phyloP scores from a whole-genome alignment of 2,329 filamentous ascomycete species.

The Westerdykella sp. region DNA sequence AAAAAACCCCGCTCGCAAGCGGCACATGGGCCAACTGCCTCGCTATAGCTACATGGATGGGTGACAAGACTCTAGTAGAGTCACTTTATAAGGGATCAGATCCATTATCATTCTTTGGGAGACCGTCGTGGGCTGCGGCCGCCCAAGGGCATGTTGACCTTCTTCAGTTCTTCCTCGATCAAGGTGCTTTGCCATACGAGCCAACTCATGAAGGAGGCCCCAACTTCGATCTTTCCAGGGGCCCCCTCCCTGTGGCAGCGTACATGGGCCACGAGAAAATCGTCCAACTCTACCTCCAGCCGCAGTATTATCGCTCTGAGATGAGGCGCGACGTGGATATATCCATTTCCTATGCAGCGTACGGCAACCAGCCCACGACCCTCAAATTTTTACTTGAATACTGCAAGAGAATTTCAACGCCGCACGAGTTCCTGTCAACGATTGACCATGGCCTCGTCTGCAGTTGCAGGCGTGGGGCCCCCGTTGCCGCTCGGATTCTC shows the following conservation, averaged over 20 bases:
- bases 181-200: slow-evolving; percentile 1
- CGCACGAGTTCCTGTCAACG: neutral
- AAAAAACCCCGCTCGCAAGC: neutral
- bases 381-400: neutral
- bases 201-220: neutral
- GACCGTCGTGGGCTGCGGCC: slow-evolving; percentile 2
- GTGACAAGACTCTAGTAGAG: slow-evolving; percentile 1
- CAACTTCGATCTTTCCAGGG: neutral
- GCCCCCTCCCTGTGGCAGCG: neutral
- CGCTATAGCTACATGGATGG: slow-evolving; percentile 1
- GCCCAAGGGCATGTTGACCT: slow-evolving; percentile 1
- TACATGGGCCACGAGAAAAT: neutral
- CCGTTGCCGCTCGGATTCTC: neutral
- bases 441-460: neutral
- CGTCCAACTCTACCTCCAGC: neutral
- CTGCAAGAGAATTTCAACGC: neutral
- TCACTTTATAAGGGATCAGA: neutral
- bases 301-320: neutral
- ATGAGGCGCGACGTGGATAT: neutral
- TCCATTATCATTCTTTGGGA: slow-evolving; percentile 1
- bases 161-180: neutral
- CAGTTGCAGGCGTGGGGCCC: neutral
- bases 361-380: neutral
- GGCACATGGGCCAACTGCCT: neutral
- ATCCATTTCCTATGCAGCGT: neutral